Evolutionary conservation across 2,329 filamentous ascomycete genomes (phyloP), one percentile per base, ranked within the genome.

Genomic region (Fusarium sp.): DNA sequence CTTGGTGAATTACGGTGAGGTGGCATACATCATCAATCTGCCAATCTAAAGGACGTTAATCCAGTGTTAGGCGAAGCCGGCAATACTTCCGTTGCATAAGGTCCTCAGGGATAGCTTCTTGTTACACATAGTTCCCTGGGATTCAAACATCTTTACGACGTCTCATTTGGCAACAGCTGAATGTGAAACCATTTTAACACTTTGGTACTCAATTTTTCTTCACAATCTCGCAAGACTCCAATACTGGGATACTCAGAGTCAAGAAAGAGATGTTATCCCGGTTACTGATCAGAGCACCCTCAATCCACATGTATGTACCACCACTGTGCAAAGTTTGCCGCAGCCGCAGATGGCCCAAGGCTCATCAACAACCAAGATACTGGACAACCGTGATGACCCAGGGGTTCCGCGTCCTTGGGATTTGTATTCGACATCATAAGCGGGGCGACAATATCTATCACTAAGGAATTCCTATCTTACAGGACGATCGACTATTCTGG

Each of bases 51-150:
- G 61, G 44, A 66, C 56, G 46, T 61, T 55, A 45, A 53, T 52
- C 50, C 42, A 70, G 46, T 62, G 48, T 70, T 75, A 73, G 73
- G 71, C 73, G 73, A 75, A 67, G 38, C 63, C 70, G 71, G 69
- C 67, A 71, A 56, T 54, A 60, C 38, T 67, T 60, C 73, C 70
- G 71, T 53, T 62, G 52, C 64, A 74, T 67, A 65, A 71, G 59
- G 60, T 60, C 52, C 49, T 26, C 69, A 61, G 62, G 70, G 68
- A 48, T 58, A 40, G 54, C 32, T 57, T 61, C 41, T 52, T 58
- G 69, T 60, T 52, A 71, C 52, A 48, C 52, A 52, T 62, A 45
- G 41, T 61, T 59, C 64, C 69, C 60, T 73, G 60, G 48, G 30
- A 58, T 55, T 55, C 50, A 71, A 32, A 62, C 38, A 53, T 23